Conservation (phyloP, 2,329 filamentous ascomycete species). For the Acrodontium crateriforme region DNA sequence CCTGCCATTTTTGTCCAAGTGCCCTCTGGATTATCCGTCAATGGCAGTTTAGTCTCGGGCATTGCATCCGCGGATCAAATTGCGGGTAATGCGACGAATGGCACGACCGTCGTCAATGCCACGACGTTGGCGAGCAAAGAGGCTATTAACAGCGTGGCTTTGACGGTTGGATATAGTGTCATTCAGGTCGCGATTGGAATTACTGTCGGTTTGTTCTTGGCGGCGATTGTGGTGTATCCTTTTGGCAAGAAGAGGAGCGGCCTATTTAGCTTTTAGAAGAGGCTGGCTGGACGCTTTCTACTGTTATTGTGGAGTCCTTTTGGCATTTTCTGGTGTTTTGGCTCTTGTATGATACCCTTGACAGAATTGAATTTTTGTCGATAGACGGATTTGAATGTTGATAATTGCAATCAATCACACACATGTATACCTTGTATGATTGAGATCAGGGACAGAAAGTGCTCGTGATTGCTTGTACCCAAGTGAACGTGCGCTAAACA, state of each 20-base stretch:
- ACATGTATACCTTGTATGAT: too few species aligned
- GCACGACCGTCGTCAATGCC: slow-evolving; percentile 28
- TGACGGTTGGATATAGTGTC: slow-evolving; percentile 34
- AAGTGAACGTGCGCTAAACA: too few species aligned
- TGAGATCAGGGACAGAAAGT: too few species aligned
- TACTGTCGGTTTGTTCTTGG: slow-evolving; percentile 36
- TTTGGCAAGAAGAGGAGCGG: slow-evolving; percentile 34
- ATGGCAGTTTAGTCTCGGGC: slow-evolving; percentile 42
- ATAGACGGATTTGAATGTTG: too few species aligned
- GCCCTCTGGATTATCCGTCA: slow-evolving; percentile 45
- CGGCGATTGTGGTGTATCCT: slow-evolving; percentile 35
- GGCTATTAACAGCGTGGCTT: slow-evolving; percentile 29
- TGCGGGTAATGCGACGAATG: slow-evolving; percentile 28
- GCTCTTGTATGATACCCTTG: too few species aligned
- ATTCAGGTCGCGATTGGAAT: slow-evolving; percentile 39
- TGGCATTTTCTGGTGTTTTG: too few species aligned
- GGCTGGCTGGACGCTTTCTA: too few species aligned
- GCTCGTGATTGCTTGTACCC: too few species aligned
- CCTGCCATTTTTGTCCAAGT: slow-evolving; percentile 70
- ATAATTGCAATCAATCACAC: too few species aligned
- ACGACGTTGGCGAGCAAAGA: slow-evolving; percentile 15
- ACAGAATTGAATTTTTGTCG: too few species aligned
- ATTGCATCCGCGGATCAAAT: slow-evolving; percentile 45
- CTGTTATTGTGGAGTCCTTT: too few species aligned
- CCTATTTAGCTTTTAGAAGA: slow-evolving; percentile 26